These are phyloP conservation scores for Platanthera zijinensis DNA, from an alignment of 106 monocot genomes.

Conservation along the genomic window DNA sequence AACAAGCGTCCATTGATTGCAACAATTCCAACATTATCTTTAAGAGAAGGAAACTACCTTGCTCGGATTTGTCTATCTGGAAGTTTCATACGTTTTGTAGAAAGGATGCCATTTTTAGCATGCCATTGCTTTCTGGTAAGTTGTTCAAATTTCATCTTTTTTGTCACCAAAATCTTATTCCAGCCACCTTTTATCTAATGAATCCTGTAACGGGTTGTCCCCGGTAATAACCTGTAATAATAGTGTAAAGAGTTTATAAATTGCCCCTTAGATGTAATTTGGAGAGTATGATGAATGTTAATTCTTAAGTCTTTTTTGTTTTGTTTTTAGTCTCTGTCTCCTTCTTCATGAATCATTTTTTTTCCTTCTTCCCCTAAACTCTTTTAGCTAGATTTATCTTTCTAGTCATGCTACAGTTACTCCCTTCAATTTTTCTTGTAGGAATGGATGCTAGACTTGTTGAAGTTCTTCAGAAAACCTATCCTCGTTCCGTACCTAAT, in stretches of 20 bases:
- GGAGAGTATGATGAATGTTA: too few relatives aligned
- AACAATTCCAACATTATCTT: slow-evolving; percentile 25
- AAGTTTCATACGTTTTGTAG: slow-evolving; percentile 17
- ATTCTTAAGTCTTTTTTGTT: too few relatives aligned
- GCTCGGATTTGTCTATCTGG: slow-evolving; percentile 31
- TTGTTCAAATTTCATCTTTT: neutral
- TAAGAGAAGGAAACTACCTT: slow-evolving; percentile 58
- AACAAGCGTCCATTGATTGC: slow-evolving; percentile 32
- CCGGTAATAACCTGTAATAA: too few relatives aligned
- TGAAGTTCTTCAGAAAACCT: slow-evolving; percentile 22
- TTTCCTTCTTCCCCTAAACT: neutral
- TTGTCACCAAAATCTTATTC: neutral
- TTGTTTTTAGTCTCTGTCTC: too few relatives aligned
- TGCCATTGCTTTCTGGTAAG: slow-evolving; percentile 50
- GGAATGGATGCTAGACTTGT: slow-evolving; percentile 39
- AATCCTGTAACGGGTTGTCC: neutral
- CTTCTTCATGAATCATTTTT: too few relatives aligned
- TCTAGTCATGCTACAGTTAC: too few relatives aligned
- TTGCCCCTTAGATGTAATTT: too few relatives aligned
- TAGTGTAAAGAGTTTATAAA: too few relatives aligned
- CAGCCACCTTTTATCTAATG: neutral
- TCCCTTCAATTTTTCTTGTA: slow-evolving; percentile 12
- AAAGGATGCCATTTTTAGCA: slow-evolving; percentile 35
- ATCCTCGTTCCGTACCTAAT: slow-evolving; percentile 17
- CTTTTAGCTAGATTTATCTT: neutral